Conservation (phyloP, 2,329 filamentous ascomycete species). For the Colletotrichum tropicicola region DNA sequence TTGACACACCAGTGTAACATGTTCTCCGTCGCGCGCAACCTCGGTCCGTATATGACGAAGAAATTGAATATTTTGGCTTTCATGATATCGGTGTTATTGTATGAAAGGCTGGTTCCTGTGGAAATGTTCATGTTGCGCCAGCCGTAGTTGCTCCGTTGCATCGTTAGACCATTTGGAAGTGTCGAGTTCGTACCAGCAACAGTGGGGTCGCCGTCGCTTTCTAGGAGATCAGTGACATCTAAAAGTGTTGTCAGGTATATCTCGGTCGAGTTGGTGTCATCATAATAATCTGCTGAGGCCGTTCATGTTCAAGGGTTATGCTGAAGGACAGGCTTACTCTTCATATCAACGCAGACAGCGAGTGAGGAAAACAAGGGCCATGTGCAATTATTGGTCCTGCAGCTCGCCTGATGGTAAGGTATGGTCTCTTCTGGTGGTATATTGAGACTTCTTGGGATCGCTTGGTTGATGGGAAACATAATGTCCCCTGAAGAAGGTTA, state of each 20-base stretch:
- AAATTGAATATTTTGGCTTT: not conserved
- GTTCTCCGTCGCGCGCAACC: not conserved
- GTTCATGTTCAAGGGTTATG: no score
- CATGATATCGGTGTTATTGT: not conserved
- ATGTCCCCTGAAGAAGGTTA: not conserved
- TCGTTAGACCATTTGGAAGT: not conserved
- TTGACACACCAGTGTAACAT: constrained; percentile 12
- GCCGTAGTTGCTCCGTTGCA: not conserved
- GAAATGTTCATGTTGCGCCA: not conserved
- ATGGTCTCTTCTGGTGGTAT: not conserved
- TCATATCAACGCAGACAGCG: constrained; percentile 1
- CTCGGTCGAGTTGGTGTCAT: no score
- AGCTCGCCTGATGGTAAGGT: not conserved
- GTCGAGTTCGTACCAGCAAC: not conserved
- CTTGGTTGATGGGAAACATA: not conserved
- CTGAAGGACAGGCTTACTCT: not conserved
- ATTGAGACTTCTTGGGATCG: not conserved
- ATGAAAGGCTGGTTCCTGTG: not conserved
- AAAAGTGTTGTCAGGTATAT: not conserved
- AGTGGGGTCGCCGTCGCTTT: not conserved
- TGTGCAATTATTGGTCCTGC: constrained; percentile 1
- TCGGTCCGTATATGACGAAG: not conserved
- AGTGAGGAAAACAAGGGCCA: constrained; percentile 4
- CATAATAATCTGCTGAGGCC: no score
- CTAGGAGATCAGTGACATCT: not conserved